Evolutionary conservation across 2,329 filamentous ascomycete genomes (phyloP).

Genomic region (Paraphoma sp.): DNA sequence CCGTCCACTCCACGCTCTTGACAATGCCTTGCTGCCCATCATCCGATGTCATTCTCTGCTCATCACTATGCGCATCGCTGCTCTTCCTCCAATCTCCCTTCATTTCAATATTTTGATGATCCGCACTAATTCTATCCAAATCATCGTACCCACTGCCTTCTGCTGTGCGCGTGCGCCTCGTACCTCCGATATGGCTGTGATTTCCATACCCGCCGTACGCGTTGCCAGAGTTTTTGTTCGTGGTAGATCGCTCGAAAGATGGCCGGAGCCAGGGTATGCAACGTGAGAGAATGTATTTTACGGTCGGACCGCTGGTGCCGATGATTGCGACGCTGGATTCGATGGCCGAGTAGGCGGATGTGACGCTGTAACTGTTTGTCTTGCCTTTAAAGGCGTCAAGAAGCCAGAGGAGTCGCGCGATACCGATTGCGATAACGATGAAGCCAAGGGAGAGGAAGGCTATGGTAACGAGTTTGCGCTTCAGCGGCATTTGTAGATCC

Average conservation of each 20-base stretch:
- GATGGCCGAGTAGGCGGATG: conserved; percentile 21
- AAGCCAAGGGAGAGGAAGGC: conserved; percentile 27
- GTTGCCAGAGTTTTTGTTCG: conserved; percentile 14
- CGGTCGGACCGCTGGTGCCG: conserved; percentile 17
- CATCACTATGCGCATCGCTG: conserved; percentile 24
- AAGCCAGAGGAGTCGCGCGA: conserved; percentile 23
- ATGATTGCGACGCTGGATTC: conserved; percentile 23
- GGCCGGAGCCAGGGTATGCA: conserved; percentile 21
- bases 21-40: conserved; percentile 16
- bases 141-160: conserved; percentile 17
- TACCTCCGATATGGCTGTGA: background rate
- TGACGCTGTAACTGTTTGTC: conserved; percentile 18
- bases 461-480: conserved; percentile 20
- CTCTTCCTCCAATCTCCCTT: conserved; percentile 21
- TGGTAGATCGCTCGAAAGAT: conserved; percentile 8
- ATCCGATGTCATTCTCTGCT: conserved; percentile 17
- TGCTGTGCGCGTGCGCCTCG: conserved; percentile 3
- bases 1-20: conserved; percentile 30
- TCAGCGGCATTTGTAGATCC: conserved; percentile 27
- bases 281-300: conserved; percentile 22
- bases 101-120: conserved; percentile 22
- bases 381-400: conserved; percentile 22
- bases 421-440: conserved; percentile 21
- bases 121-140: conserved; percentile 10
- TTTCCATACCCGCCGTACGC: conserved; percentile 6